These are phyloP conservation scores for Insectozyma bohioensis DNA, from an alignment of 1,139 yeast genomes.

Conservation along the genomic window DNA sequence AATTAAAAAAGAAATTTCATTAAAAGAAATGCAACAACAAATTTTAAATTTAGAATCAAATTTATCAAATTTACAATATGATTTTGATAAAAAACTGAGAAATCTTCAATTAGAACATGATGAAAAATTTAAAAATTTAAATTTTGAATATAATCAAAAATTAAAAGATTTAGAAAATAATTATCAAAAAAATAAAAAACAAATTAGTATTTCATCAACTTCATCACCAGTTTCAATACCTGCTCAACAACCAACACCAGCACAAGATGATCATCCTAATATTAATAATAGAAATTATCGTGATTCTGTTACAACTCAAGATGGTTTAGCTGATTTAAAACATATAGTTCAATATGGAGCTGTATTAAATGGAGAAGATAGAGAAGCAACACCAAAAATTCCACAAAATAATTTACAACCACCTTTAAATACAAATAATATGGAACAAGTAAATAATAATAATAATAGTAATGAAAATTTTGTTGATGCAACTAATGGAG, in stretches of 20 bases:
- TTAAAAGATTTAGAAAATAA: constrained; percentile 8
- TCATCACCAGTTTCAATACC: constrained; percentile 13
- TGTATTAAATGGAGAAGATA: constrained; percentile 9
- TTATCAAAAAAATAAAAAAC: constrained; percentile 6
- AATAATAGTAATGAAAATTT: constrained; percentile 7
- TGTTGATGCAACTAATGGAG: constrained; percentile 10
- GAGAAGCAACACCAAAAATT: constrained; percentile 2
- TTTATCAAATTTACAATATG: constrained; percentile 11
- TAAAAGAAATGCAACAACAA: constrained; percentile 11
- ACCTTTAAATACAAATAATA: constrained; percentile 3
- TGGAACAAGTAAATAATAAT: not conserved
- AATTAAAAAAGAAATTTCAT: constrained; percentile 11
- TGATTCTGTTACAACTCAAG: constrained; percentile 18
- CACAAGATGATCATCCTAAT: constrained; percentile 4
- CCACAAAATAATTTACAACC: constrained; percentile 6
- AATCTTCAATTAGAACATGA: constrained; percentile 13
- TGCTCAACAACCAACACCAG: constrained; percentile 13
- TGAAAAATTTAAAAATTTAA: constrained; percentile 10
- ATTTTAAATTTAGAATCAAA: constrained; percentile 10
- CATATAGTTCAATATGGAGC: constrained; percentile 47
- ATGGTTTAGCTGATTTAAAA: constrained; percentile 43
- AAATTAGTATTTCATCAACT: constrained; percentile 5
- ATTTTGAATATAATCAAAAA: constrained; percentile 13
- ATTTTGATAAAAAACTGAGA: constrained; percentile 11
- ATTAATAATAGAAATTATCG: constrained; percentile 9